phyloP scores from a whole-genome alignment of 345 rosid genomes.

The Arabis alpina region DNA sequence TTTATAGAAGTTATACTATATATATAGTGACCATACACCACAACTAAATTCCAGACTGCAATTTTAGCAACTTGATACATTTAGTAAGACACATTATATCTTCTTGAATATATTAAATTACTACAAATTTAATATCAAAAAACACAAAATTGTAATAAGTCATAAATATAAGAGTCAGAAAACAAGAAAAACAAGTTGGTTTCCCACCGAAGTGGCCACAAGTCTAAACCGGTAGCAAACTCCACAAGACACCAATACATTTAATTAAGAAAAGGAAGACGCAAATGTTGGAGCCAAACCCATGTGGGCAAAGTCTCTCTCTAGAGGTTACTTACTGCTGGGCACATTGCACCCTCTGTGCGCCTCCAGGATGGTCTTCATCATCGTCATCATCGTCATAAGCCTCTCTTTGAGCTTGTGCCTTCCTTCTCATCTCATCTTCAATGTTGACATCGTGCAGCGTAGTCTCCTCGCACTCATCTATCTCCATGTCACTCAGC shows the following conservation, averaged over 20 bases:
- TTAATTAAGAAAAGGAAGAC: not conserved
- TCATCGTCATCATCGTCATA: conserved; percentile 61
- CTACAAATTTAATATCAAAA: conserved; percentile 14
- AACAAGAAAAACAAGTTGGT: conserved; percentile 13
- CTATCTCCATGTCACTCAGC: conserved; percentile 70
- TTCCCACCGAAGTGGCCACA: conserved; percentile 18
- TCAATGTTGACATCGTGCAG: conserved; percentile 69
- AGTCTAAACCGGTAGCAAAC: conserved; percentile 27
- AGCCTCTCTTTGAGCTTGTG: conserved; percentile 59
- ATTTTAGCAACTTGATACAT: too few relatives aligned
- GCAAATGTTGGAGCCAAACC: conserved; percentile 34
- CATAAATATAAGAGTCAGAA: conserved; percentile 6
- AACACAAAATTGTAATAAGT: conserved; percentile 35
- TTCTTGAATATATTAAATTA: not conserved
- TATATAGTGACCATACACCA: too few relatives aligned
- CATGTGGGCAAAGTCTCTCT: conserved; percentile 33
- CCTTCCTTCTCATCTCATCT: conserved; percentile 73
- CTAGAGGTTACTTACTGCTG: conserved; percentile 58
- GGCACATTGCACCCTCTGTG: conserved; percentile 72
- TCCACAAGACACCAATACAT: conserved; percentile 38
- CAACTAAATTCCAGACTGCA: too few relatives aligned
- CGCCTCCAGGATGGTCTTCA: conserved; percentile 53
- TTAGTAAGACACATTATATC: too few relatives aligned
- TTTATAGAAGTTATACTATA: too few relatives aligned
- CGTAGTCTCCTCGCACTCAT: conserved; percentile 80